These are phyloP conservation scores for Aspergillus caelatus DNA, from an alignment of 2,329 filamentous ascomycete genomes.

Conservation along the genomic window DNA sequence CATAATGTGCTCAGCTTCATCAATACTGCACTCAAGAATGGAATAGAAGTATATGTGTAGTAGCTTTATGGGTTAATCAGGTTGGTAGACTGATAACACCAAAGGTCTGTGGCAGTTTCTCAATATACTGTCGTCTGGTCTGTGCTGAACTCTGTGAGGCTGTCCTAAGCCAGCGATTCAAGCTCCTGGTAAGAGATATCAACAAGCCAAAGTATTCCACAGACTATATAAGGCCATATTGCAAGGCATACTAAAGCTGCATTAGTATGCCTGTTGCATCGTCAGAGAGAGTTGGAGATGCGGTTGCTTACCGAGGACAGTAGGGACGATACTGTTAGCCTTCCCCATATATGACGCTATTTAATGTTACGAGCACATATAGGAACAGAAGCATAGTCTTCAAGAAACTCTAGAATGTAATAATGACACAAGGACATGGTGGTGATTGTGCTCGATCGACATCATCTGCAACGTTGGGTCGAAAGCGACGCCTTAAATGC, in stretches of 20 bases:
- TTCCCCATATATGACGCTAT: neutral
- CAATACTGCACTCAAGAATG: neutral
- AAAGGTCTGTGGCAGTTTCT: neutral
- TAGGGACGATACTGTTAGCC: neutral
- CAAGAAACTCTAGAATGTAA: neutral
- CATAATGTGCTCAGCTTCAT: neutral
- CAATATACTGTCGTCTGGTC: neutral
- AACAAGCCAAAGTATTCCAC: neutral
- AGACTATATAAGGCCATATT: neutral
- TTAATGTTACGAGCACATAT: neutral
- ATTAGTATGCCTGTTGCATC: neutral
- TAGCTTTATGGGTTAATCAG: neutral
- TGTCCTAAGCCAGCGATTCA: neutral
- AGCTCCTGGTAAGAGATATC: neutral
- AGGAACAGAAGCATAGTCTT: neutral
- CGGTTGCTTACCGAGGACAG: neutral
- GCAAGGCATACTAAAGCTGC: neutral
- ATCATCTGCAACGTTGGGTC: neutral
- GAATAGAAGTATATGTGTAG: neutral
- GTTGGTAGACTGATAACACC: neutral
- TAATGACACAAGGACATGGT: neutral
- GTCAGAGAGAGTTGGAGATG: neutral
- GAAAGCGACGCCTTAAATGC: constrained; percentile 10
- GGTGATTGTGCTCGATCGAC: neutral
- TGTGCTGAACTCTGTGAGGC: neutral